phyloP scores from a whole-genome alignment of 2,329 filamentous ascomycete genomes.

The Aotearoamyces nothofagi region DNA sequence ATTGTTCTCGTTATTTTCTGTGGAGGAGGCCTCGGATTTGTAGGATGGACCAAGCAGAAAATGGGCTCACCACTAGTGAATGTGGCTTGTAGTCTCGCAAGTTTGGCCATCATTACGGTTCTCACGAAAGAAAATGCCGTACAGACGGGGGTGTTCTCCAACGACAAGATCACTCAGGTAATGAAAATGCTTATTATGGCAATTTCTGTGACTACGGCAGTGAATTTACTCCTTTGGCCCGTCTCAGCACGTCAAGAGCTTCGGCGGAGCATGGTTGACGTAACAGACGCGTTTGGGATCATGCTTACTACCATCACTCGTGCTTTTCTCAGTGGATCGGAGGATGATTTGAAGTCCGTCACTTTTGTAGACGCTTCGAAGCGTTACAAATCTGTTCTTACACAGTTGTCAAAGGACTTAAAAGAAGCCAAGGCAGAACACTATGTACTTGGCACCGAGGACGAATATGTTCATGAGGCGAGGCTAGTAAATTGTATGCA shows the following conservation, averaged over 20 bases:
- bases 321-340: conserved; percentile 70
- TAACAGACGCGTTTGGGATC: conserved; percentile 61
- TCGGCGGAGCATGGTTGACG: conserved; percentile 56
- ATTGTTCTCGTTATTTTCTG: conserved; percentile 73
- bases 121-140: conserved; percentile 85
- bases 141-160: conserved; percentile 66
- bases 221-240: conserved; percentile 67
- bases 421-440: conserved; percentile 83
- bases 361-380: conserved; percentile 47
- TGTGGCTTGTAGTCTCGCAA: conserved; percentile 72
- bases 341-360: conserved; percentile 56
- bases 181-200: conserved; percentile 75
- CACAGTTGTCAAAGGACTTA: conserved; percentile 59
- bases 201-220: conserved; percentile 52
- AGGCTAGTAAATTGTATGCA: conserved; percentile 74
- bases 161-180: conserved; percentile 67
- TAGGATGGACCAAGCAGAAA: conserved; percentile 76
- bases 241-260: conserved; percentile 62
- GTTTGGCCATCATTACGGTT: conserved; percentile 77
- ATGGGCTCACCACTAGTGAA: conserved; percentile 69
- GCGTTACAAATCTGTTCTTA: conserved; percentile 52
- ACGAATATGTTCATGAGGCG: conserved; percentile 64
- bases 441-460: conserved; percentile 65
- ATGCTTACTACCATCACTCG: conserved; percentile 71
- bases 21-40: conserved; percentile 71